A percentile compares a stretch with the other conserved stretches of the same genome.
Evolutionary conservation across 352 stramenopile genomes (phyloP).

Genomic region (Phytophthora aleatoria): DNA sequence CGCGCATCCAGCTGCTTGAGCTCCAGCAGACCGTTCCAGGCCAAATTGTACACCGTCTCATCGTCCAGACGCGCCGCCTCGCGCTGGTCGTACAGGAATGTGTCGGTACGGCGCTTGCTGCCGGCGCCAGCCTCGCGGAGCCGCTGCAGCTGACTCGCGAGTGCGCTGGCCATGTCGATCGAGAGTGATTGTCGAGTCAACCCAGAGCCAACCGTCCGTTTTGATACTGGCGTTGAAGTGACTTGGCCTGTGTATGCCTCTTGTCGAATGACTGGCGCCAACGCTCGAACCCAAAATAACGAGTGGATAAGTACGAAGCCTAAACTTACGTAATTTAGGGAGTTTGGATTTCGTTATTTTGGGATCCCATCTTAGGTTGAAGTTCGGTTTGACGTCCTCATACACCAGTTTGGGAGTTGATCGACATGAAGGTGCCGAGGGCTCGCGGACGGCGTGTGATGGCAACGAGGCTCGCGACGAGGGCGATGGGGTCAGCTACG

Average conservation of each 20-base stretch:
- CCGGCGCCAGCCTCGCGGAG: slow-evolving; percentile 77
- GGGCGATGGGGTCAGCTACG: slow-evolving; percentile 13
- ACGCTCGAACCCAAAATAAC: slow-evolving; percentile 17
- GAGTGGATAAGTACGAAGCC: background rate
- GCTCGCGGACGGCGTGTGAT: slow-evolving; percentile 4
- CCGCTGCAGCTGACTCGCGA: slow-evolving; percentile 81
- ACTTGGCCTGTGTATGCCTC: slow-evolving; percentile 37
- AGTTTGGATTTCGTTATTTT: slow-evolving; percentile 1
- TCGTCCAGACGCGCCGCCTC: slow-evolving; percentile 83
- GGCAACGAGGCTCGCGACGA: slow-evolving; percentile 12
- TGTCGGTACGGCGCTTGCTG: slow-evolving; percentile 82
- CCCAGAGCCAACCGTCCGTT: slow-evolving; percentile 28
- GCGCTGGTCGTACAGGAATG: slow-evolving; percentile 86
- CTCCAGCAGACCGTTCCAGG: slow-evolving; percentile 82
- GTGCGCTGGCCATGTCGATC: slow-evolving; percentile 58
- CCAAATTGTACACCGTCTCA: slow-evolving; percentile 86
- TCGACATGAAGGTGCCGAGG: slow-evolving; percentile 11
- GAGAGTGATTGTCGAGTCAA: slow-evolving; percentile 22
- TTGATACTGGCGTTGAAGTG: slow-evolving; percentile 24
- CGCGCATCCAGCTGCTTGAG: slow-evolving; percentile 76
- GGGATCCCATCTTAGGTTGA: slow-evolving; percentile 9
- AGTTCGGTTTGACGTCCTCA: slow-evolving; percentile 20
- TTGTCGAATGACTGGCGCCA: slow-evolving; percentile 38
- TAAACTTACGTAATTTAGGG: background rate
- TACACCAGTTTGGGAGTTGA: background rate